Evolutionary conservation across 2,329 filamentous ascomycete species (phyloP).

Genomic region (Colletotrichum sojae): DNA sequence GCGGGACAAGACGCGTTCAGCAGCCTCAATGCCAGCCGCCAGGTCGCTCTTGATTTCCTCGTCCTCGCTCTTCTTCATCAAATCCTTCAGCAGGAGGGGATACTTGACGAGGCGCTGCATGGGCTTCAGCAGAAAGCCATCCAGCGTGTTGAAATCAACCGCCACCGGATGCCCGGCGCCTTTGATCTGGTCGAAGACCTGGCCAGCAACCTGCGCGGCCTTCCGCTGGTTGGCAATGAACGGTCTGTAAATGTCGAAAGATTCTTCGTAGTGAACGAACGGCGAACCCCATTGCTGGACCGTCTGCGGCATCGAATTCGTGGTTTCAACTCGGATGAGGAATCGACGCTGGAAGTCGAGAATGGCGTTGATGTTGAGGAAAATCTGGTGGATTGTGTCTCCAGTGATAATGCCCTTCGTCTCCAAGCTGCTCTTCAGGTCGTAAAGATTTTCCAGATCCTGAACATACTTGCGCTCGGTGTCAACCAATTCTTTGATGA

Average conservation of each 20-base stretch:
- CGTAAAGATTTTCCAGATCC: slow-evolving; percentile 93
- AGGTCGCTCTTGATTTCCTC: slow-evolving; percentile 81
- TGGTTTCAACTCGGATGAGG: slow-evolving; percentile 94
- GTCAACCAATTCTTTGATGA: slow-evolving; percentile 91
- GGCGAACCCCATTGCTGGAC: slow-evolving; percentile 96
- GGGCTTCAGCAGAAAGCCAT: slow-evolving; percentile 94
- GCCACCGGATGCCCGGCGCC: slow-evolving; percentile 84
- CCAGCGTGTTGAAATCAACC: slow-evolving; percentile 87
- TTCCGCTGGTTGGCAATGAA: slow-evolving; percentile 98
- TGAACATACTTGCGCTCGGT: slow-evolving; percentile 99
- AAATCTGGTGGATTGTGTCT: slow-evolving; percentile 93
- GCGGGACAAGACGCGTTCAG: slow-evolving; percentile 84
- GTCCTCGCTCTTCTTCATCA: slow-evolving; percentile 87
- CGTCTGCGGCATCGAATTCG: slow-evolving; percentile 83
- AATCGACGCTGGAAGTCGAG: slow-evolving; percentile 97
- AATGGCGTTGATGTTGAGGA: slow-evolving; percentile 94
- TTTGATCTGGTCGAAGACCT: slow-evolving; percentile 89
- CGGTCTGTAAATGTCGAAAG: slow-evolving; percentile 93
- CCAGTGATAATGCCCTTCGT: slow-evolving; percentile 90
- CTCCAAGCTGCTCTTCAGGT: slow-evolving; percentile 90
- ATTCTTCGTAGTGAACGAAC: slow-evolving; percentile 87
- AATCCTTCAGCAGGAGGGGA: slow-evolving; percentile 89
- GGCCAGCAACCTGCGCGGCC: slow-evolving; percentile 86
- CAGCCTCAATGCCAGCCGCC: slow-evolving; percentile 81
- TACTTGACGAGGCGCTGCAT: slow-evolving; percentile 98